These are phyloP conservation scores for Pseudogymnoascus sp. DNA, from an alignment of 2,329 filamentous ascomycete genomes.

Conservation along the genomic window DNA sequence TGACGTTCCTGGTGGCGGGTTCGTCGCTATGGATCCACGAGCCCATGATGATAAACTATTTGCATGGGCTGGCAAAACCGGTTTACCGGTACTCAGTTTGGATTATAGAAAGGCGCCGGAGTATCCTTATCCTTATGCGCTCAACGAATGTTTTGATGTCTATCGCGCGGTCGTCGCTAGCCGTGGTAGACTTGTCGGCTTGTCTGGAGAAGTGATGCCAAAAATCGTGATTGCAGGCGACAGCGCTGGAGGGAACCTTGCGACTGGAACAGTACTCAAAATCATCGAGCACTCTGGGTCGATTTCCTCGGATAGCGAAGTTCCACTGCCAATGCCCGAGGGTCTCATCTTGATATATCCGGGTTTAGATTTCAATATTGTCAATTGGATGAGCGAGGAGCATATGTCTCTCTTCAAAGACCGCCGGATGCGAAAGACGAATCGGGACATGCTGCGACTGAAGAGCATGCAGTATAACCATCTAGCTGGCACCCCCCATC, in stretches of 20 bases:
- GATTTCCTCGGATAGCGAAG: conserved; percentile 48
- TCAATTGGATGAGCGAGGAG: conserved; percentile 98
- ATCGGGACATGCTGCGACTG: conserved; percentile 67
- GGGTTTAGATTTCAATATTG: conserved; percentile 90
- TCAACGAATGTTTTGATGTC: conserved; percentile 83
- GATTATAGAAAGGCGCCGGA: conserved; percentile 88
- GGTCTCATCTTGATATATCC: conserved; percentile 85
- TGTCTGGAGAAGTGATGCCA: conserved; percentile 59
- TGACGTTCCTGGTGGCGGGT: conserved; percentile 89
- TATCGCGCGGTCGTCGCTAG: conserved; percentile 68
- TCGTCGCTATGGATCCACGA: conserved; percentile 93
- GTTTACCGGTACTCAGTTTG: conserved; percentile 80
- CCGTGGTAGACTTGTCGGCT: conserved; percentile 66
- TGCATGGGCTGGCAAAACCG: conserved; percentile 82
- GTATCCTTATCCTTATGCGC: conserved; percentile 73
- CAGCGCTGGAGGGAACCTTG: conserved; percentile 75
- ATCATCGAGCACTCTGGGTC: conserved; percentile 58
- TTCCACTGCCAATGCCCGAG: conserved; percentile 63
- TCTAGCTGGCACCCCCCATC: conserved; percentile 73
- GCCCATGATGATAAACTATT: conserved; percentile 91
- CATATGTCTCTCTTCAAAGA: conserved; percentile 93
- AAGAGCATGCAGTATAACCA: conserved; percentile 88
- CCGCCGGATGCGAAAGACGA: conserved; percentile 67
- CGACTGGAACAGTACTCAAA: conserved; percentile 78
- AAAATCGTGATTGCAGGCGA: conserved; percentile 70